Evolutionary conservation across 2,329 filamentous ascomycete genomes (phyloP), one percentile per base, ranked within the genome.

Genomic region (Westerdykella sp.): DNA sequence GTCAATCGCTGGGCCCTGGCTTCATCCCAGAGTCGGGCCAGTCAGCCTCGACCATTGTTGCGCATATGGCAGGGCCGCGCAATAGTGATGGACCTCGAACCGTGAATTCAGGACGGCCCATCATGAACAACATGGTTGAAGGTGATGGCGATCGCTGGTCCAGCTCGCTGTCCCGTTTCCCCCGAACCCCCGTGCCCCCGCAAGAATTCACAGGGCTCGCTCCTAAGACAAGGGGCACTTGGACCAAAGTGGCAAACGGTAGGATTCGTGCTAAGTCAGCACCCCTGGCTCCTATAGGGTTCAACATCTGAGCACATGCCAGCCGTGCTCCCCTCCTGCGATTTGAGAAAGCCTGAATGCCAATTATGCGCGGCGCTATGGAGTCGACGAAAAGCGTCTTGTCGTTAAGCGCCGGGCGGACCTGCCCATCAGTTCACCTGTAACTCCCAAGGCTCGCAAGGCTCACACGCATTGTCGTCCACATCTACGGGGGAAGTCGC

Each of bases 211-310:
- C 18, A 23, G 23, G 28, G 14, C 32, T 5, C 18, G 39, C 9
- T 25, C 14, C 10, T 34, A 25, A 25, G 9, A 22, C 11, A 28
- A 40, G 10, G 37, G 22, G 30, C 36, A 35, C 46, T 47, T 45
- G 16, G 7, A 40, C 44, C 6, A 28, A 50, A 50, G 35, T 18
- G 41, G 50, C 44, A 53, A 47, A 45, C 34, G 41, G 34, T 21
- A 21, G 18, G 18, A 21, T 21, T 21, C 18, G 18, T 21, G 18
- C 18, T 21, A 21, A 21, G 18, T 21, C 18, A 21, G 18, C 18
- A 6, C 18, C 18, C 18, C 18, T 21, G 18, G 18, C 18, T 21
- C 4, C 18, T 21, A 21, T 21, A 21, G 18, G 18, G 18, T 21
- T 21, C 18, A 21, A 21, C 18, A 6, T 21, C 18, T 21, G 18